Percentiles rank a stretch among this genome's conserved stretches.
phyloP scores from a whole-genome alignment of 192 early-diverging fungal genomes.

The Gonapodya prolifera region DNA sequence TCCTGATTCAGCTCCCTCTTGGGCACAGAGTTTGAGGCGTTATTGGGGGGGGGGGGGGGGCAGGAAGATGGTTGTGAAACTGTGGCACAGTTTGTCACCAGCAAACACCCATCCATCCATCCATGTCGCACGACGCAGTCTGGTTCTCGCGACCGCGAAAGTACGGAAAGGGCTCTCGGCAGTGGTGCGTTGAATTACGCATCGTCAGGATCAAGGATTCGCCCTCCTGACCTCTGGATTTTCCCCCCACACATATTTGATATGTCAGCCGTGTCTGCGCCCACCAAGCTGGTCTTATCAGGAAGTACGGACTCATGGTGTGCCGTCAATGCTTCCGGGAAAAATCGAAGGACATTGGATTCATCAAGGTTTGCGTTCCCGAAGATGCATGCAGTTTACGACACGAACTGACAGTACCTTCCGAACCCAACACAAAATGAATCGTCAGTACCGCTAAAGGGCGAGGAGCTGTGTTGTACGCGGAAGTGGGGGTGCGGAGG shows the following conservation, averaged over 20 bases:
- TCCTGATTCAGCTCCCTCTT: too few relatives aligned
- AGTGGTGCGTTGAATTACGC: conserved; percentile 50
- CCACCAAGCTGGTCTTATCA: conserved; percentile 99
- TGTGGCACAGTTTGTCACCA: too few relatives aligned
- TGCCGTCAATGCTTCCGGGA: conserved; percentile 99
- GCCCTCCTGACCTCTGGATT: not conserved
- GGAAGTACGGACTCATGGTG: conserved; percentile 97
- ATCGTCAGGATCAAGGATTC: not conserved
- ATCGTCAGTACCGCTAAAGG: too few relatives aligned
- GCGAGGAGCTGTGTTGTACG: too few relatives aligned
- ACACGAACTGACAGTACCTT: too few relatives aligned
- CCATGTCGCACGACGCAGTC: conserved; percentile 93
- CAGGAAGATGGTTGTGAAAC: too few relatives aligned
- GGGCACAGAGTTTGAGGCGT: too few relatives aligned
- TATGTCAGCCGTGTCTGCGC: conserved; percentile 80
- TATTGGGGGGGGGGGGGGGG: too few relatives aligned
- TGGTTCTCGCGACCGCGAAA: conserved; percentile 96
- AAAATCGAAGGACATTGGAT: conserved; percentile 95
- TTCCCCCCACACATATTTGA: not conserved
- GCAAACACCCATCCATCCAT: too few relatives aligned
- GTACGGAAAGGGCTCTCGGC: conserved; percentile 97
- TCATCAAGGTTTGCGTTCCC: conserved; percentile 71
- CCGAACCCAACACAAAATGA: too few relatives aligned
- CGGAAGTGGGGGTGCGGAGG: too few relatives aligned
- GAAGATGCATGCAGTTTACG: conserved; percentile 7